Conservation (phyloP, 208 protist genomes). For the Leishmania amazonensis region DNA sequence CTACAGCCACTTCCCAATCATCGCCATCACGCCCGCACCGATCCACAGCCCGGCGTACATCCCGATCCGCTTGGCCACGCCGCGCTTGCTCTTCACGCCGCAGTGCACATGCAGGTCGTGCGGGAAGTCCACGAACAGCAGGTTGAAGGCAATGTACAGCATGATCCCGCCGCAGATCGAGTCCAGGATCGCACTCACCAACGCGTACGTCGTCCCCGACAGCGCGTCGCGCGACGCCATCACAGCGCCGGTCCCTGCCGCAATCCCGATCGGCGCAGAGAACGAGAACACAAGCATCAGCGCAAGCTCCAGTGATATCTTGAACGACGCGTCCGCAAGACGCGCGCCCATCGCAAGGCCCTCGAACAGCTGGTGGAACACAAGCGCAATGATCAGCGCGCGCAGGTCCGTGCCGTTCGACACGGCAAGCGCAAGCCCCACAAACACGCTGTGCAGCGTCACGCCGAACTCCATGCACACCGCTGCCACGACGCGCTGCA, state of each 20-base stretch:
- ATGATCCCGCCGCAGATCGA: constrained; percentile 71
- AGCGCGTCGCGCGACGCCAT: constrained; percentile 23
- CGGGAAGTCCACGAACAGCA: constrained; percentile 67
- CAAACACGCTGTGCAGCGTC: constrained; percentile 71
- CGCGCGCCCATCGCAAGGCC: constrained; percentile 60
- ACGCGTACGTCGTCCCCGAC: constrained; percentile 30
- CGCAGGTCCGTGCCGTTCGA: constrained; percentile 32
- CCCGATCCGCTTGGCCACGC: constrained; percentile 24
- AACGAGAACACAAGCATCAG: constrained; percentile 51
- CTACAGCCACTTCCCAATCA: constrained; percentile 51
- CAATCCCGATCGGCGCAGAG: constrained; percentile 52
- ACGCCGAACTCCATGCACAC: constrained; percentile 73
- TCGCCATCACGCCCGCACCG: constrained; percentile 48
- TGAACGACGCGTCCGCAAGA: constrained; percentile 56
- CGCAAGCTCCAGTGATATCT: constrained; percentile 35
- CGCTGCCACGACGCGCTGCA: constrained; percentile 39
- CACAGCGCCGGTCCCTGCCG: constrained; percentile 34
- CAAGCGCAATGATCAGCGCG: constrained; percentile 52
- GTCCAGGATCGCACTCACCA: constrained; percentile 47
- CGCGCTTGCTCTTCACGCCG: constrained; percentile 4
- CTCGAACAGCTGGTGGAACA: constrained; percentile 78
- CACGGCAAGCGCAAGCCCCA: constrained; percentile 56
- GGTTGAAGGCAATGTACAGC: constrained; percentile 69
- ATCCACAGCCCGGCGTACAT: constrained; percentile 43
- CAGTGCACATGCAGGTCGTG: constrained; percentile 42